Base-by-base conservation (phyloP, 2,329 filamentous ascomycete species). In the Falciphora oryzae region DNA sequence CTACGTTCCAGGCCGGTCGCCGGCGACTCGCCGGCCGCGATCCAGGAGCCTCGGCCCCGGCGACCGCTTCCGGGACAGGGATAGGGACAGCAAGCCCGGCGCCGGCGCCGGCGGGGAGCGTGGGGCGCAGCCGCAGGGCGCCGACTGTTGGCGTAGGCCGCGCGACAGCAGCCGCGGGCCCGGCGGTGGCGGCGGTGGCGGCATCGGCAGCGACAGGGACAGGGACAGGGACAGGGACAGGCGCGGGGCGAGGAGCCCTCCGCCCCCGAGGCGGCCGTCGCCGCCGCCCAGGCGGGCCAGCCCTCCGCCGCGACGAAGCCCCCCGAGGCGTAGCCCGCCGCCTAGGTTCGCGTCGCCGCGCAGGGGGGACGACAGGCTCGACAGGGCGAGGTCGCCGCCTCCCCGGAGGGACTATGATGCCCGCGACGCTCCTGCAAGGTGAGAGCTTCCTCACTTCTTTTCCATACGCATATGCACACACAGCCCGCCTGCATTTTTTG, bases 1-100 rank as follows among this genome's bases (percentile, higher is more conserved):
- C 59, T 80, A 80, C 66, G 71, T 80, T 0, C 78, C 78, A 5
- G 73, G 74, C 66, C 73, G 77, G 63, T 78, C 75, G 31, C 76
- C 77, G 18, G 44, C 62, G 3, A 29, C 44, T 11, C 74, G 78
- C 32, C 77, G 78, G 28, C 58, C 64, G 25, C 76, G 79, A 29
- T 79, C 78, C 16, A 74, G 78, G 25, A 80, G 78, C 66, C 18
- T n/a, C 22, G 44, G 44, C 44, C 18, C 18, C 4, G 70, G 68
- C 38, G 77, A 79, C 66, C 75, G 77, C n/a, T 78, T 76, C 65
- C 72, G 77, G 53, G 65, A 66, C 13, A 72, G 75, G 27, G 77
- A 78, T n/a, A 70, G 73, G 63, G 65, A 78, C n/a, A 70, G 72
- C 64, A 65, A 65, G 63, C 38, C 38, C 0, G 59, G 59, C 3